A percentile compares a stretch with the other conserved stretches of the same genome.
Evolutionary conservation across 2,329 filamentous ascomycete species (phyloP).

Genomic region (Claviceps sorghi): DNA sequence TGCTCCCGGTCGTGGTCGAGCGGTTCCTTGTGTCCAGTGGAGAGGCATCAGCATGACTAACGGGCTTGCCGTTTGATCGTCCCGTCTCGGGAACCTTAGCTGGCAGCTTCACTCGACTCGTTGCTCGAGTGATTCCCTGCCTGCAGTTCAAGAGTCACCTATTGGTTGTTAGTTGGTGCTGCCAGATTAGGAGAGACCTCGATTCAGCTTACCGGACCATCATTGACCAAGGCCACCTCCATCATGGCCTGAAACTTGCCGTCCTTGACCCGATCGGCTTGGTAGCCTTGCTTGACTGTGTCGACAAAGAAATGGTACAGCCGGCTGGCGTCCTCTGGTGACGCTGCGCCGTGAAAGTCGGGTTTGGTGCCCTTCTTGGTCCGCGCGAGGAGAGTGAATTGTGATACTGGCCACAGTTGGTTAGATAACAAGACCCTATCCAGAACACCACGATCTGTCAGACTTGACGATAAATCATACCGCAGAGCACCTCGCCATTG

Average conservation of each 20-base stretch:
- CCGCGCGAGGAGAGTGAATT: conserved; percentile 84
- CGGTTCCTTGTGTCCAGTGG: neutral
- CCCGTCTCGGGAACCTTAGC: neutral
- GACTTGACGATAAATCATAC: conserved; percentile 30
- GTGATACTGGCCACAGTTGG: conserved; percentile 55
- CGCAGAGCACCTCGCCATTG: conserved; percentile 82
- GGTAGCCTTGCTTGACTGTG: conserved; percentile 60
- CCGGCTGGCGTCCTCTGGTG: conserved; percentile 59
- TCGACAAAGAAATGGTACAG: conserved; percentile 75
- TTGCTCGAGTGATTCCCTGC: conserved; percentile 3
- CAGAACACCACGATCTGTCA: neutral
- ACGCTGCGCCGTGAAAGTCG: conserved; percentile 80
- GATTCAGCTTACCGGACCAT: conserved; percentile 45
- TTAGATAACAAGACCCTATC: neutral
- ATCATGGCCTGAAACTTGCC: conserved; percentile 99
- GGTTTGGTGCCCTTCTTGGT: conserved; percentile 96
- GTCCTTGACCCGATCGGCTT: conserved; percentile 66
- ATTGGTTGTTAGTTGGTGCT: neutral
- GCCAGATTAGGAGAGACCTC: neutral
- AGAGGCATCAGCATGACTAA: neutral
- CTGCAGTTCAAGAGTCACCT: conserved; percentile 13
- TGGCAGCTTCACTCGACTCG: neutral
- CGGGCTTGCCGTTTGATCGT: neutral
- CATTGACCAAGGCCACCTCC: conserved; percentile 87
- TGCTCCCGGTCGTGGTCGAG: neutral